phyloP scores from a whole-genome alignment of 2,329 filamentous ascomycete species.

The Colletotrichum cuscutae region DNA sequence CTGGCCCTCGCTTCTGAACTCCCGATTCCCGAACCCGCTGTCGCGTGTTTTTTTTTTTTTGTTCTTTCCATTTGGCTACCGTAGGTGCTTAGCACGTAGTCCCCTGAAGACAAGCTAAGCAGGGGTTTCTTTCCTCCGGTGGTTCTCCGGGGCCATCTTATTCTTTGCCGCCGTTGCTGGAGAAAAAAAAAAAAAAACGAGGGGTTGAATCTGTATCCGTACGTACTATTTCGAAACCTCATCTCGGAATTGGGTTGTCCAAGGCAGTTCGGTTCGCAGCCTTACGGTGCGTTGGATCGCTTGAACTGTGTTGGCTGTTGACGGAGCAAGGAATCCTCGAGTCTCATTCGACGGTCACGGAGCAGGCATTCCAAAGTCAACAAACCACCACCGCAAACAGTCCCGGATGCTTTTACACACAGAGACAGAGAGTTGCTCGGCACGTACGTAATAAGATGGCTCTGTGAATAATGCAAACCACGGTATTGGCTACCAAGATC shows the following conservation, averaged over 20 bases:
- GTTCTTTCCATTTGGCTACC: not conserved
- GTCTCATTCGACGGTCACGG: not conserved
- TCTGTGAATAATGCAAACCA: not conserved
- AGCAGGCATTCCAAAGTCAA: not conserved
- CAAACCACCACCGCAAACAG: not conserved
- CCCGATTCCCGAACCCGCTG: slow-evolving; percentile 14
- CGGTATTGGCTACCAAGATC: not conserved
- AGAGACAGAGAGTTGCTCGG: not conserved
- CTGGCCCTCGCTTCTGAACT: not conserved
- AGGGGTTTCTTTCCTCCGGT: slow-evolving; percentile 24
- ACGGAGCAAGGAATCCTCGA: not conserved
- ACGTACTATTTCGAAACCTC: not conserved
- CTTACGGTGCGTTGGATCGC: slow-evolving; percentile 18
- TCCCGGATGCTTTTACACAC: not conserved
- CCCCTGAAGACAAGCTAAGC: not conserved
- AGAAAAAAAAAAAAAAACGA: slow-evolving; percentile 6
- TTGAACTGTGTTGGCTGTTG: slow-evolving; percentile 14
- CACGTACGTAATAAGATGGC: not conserved
- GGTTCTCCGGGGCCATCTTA: slow-evolving; percentile 28
- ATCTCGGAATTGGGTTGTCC: slow-evolving; percentile 22
- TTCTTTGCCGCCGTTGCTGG: slow-evolving; percentile 17
- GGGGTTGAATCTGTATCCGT: not conserved
- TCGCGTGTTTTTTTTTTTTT: not conserved
- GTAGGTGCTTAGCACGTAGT: too few species aligned
- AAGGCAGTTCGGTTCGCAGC: not conserved